A percentile compares a stretch with the other conserved stretches of the same genome.
Evolutionary conservation across 129 eudicot genomes (phyloP).

Genomic region (Gnaphalium uliginosum): DNA sequence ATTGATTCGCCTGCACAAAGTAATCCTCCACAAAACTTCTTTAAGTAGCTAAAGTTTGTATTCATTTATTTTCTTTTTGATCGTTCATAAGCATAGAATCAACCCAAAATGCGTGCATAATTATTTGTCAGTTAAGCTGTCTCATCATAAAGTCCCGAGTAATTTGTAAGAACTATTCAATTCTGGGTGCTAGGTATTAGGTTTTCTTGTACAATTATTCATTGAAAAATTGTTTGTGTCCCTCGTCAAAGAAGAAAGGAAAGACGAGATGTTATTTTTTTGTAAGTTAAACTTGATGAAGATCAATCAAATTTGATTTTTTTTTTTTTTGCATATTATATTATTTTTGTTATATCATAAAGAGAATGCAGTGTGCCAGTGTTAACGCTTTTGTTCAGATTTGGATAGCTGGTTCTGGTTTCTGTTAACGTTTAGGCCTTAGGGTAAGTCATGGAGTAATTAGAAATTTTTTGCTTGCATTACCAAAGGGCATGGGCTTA

Average conservation of each 20-base stretch:
- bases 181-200: conserved; percentile 6
- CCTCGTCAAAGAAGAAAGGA: neutral
- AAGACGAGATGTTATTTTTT: conserved; percentile 8
- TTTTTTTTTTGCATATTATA: neutral
- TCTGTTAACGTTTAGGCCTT: neutral
- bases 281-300: conserved; percentile 1
- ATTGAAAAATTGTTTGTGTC: conserved; percentile 1
- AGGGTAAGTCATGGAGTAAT: neutral
- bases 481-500: too few relatives aligned
- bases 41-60: conserved; percentile 1
- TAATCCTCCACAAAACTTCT: neutral
- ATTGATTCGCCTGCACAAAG: conserved; percentile 32
- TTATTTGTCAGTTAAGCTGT: neutral
- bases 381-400: neutral
- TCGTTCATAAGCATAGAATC: neutral
- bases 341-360: neutral
- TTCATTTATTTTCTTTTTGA: conserved; percentile 6
- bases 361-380: neutral
- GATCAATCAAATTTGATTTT: neutral
- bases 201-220: conserved; percentile 19
- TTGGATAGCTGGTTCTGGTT: neutral
- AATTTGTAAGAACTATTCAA: conserved; percentile 7
- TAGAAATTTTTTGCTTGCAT: neutral
- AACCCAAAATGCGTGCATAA: neutral
- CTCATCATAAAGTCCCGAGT: conserved; percentile 2